Base-by-base conservation (phyloP, 1,284 basidiomycete genomes). In the Melampsora americana region DNA sequence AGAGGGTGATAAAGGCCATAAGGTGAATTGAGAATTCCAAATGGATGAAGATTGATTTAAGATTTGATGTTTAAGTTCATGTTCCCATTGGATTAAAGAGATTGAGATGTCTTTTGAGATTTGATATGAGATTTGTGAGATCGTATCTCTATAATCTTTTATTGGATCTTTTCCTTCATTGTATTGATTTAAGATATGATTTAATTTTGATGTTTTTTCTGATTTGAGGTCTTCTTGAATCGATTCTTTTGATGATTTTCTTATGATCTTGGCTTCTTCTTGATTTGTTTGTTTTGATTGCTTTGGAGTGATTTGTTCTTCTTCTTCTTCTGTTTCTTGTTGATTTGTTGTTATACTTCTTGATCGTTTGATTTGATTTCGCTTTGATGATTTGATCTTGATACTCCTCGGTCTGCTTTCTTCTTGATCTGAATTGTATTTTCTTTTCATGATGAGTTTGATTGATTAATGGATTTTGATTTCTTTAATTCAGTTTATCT, bases 1-100 rank as follows among this genome's bases (percentile, higher is more conserved):
- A n/a, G n/a, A n/a, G n/a, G n/a, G n/a, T n/a, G n/a, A n/a, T 23
- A 73, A 39, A 11, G 70, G 70, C 70, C 70, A 73, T 26, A 73
- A 53, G 20, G 70, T 73, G n/a, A 73, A 73, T 7, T 35, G 18
- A 16, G 32, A 26, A 18, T 61, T 39, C 6, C 20, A 48, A 48
- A 11, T 48, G 11, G 46, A 48, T 48, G 46, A 48, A 11, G 46
- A 48, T 48, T 48, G 11, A 11, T 48, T 11, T 48, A 11, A 48
- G 2, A 1, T 56, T 7, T n/a, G 26, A 14, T 56, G 11, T 23
- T 14, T 56, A 9, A 42, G 39, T 42, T 42, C 39, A 42, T 42
- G 69, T 30, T 48, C 70, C 70, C 70, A 73, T 32, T 39, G 28
- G 7, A 73, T 62, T 50, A 73, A 50, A 35, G 70, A 66, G 11